Conservation (phyloP, 345 rosid genomes). For the Toxicodendron radicans region DNA sequence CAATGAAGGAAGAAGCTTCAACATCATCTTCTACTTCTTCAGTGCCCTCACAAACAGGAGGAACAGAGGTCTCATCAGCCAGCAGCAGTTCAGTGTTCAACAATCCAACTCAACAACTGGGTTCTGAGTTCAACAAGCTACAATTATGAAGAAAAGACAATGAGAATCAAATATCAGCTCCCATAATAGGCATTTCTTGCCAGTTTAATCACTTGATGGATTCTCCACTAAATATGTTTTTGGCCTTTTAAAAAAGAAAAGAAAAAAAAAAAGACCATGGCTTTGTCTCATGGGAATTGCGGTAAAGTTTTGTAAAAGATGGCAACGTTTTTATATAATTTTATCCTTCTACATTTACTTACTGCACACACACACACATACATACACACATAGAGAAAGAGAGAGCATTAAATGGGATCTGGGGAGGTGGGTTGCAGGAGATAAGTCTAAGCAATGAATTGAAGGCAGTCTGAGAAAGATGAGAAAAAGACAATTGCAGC, state of each 20-base stretch:
- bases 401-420: conserved; percentile 47
- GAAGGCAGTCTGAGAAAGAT: conserved; percentile 31
- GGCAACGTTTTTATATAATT: background rate
- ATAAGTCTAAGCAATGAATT: conserved; percentile 23
- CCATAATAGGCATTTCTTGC: conserved; percentile 16
- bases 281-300: conserved; percentile 14
- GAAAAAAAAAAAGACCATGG: background rate
- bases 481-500: conserved; percentile 43
- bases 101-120: conserved; percentile 33
- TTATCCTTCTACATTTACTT: conserved; percentile 18
- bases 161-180: conserved; percentile 16
- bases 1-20: conserved; percentile 19
- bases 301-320: conserved; percentile 16
- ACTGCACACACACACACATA: conserved; percentile 11
- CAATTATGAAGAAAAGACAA: conserved; percentile 21
- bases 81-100: conserved; percentile 12
- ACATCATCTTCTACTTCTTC: conserved; percentile 16
- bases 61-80: conserved; percentile 21
- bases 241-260: background rate
- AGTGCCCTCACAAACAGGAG: conserved; percentile 22
- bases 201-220: background rate
- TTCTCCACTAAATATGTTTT: conserved; percentile 16
- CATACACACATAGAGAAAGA: conserved; percentile 14
- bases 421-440: conserved; percentile 45
- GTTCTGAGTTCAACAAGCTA: conserved; percentile 40